Conservation (phyloP, 2,329 filamentous ascomycete species). For the Parasarocladium wereldwijsianum region DNA sequence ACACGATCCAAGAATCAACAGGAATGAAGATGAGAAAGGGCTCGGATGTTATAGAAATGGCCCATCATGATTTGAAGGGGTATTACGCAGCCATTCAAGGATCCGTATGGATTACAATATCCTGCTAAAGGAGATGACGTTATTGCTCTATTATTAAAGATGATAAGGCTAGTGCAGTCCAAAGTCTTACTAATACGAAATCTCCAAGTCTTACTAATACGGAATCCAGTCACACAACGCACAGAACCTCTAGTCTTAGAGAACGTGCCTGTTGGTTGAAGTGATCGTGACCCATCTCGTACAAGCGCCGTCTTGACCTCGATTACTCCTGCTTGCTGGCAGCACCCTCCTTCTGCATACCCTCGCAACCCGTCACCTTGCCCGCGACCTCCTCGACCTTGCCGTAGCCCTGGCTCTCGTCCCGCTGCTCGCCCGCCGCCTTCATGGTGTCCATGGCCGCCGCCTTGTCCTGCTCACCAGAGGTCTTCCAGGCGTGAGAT, state of each 20-base stretch:
- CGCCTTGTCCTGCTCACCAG: constrained; percentile 49
- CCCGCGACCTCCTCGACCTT: constrained; percentile 51
- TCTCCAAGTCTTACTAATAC: too few species aligned
- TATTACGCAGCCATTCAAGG: too few species aligned
- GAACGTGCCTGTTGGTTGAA: constrained; percentile 3
- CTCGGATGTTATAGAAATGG: neutral
- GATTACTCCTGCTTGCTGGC: constrained; percentile 26
- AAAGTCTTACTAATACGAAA: too few species aligned
- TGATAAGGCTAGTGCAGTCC: neutral
- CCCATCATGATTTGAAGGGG: too few species aligned
- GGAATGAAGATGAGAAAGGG: neutral
- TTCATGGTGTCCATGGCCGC: constrained; percentile 49
- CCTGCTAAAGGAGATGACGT: too few species aligned
- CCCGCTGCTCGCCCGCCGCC: constrained; percentile 38
- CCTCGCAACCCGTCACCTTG: constrained; percentile 49
- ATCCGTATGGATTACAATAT: too few species aligned
- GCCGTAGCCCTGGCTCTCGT: constrained; percentile 42
- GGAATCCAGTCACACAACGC: too few species aligned
- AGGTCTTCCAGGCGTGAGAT: constrained; percentile 46
- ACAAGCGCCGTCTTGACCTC: neutral
- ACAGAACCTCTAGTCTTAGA: too few species aligned
- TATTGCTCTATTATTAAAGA: neutral
- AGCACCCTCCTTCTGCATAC: constrained; percentile 50
- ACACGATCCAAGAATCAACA: too few species aligned
- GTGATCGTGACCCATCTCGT: neutral